Percentiles rank a stretch among this genome's conserved stretches.
Evolutionary conservation across 2,329 filamentous ascomycete species (phyloP).

Genomic region (Hymenoscyphus albidus): DNA sequence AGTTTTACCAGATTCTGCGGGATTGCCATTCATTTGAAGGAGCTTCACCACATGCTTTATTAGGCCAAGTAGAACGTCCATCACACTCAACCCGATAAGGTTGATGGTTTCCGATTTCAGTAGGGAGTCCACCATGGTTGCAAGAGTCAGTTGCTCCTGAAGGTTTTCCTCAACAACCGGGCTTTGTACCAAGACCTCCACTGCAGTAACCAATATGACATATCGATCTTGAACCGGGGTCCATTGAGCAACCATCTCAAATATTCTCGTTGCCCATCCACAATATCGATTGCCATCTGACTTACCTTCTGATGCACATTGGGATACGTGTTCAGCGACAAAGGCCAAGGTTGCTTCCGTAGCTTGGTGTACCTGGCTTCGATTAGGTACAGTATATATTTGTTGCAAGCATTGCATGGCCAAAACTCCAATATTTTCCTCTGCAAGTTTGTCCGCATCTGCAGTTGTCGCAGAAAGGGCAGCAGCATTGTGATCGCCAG

Average conservation of each 20-base stretch:
- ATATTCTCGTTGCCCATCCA: conserved; percentile 79
- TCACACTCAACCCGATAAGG: conserved; percentile 90
- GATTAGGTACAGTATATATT: conserved; percentile 78
- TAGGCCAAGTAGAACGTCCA: conserved; percentile 85
- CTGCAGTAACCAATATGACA: conserved; percentile 76
- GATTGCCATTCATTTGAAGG: conserved; percentile 56
- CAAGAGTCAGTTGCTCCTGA: conserved; percentile 68
- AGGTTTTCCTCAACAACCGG: conserved; percentile 68
- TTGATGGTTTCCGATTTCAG: conserved; percentile 81
- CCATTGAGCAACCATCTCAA: conserved; percentile 78
- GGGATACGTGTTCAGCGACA: conserved; percentile 56
- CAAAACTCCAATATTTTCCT: conserved; percentile 80
- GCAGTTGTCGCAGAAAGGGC: conserved; percentile 75
- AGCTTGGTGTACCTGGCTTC: conserved; percentile 74
- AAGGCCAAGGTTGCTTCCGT: conserved; percentile 73
- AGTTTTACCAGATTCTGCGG: conserved; percentile 26
- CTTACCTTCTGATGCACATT: conserved; percentile 47
- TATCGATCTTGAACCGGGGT: conserved; percentile 93
- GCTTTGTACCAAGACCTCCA: conserved; percentile 69
- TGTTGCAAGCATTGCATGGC: conserved; percentile 83
- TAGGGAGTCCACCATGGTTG: conserved; percentile 75
- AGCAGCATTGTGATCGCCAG: conserved; percentile 60
- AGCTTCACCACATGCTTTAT: conserved; percentile 78
- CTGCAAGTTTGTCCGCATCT: conserved; percentile 84
- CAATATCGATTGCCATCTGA: conserved; percentile 44